These are phyloP conservation scores for Cenchrus americanus DNA, from an alignment of 176 grass and related monocot species.

Conservation along the genomic window DNA sequence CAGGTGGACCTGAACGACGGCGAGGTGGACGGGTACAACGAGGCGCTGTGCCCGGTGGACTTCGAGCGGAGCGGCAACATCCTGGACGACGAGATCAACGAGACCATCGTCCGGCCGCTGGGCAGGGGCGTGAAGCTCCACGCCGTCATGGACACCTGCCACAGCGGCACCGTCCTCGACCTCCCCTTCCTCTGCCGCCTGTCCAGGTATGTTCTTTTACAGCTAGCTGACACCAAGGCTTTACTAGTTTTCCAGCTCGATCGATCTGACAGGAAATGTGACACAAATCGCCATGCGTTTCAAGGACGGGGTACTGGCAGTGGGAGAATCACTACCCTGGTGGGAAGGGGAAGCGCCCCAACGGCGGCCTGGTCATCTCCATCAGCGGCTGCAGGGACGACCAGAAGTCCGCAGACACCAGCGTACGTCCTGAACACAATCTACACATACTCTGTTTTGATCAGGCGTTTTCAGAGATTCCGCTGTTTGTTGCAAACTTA, in stretches of 20 bases:
- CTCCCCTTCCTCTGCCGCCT: slow-evolving; percentile 85
- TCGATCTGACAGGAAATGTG: background rate
- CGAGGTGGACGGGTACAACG: slow-evolving; percentile 83
- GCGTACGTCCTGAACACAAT: slow-evolving; percentile 5
- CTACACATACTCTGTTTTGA: background rate
- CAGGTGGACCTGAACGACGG: slow-evolving; percentile 64
- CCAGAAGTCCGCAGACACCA: slow-evolving; percentile 48
- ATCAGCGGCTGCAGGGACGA: slow-evolving; percentile 71
- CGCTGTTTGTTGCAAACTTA: background rate
- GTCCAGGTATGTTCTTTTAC: slow-evolving; percentile 40
- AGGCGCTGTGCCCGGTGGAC: slow-evolving; percentile 84
- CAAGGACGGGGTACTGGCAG: slow-evolving; percentile 72
- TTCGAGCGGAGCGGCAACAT: slow-evolving; percentile 63
- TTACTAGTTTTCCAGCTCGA: too few species aligned
- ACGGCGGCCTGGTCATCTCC: slow-evolving; percentile 76
- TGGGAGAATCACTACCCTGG: slow-evolving; percentile 71
- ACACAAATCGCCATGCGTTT: background rate
- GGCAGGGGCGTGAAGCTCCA: slow-evolving; percentile 76
- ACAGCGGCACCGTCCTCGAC: slow-evolving; percentile 86
- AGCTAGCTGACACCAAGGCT: too few species aligned
- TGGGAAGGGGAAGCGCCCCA: slow-evolving; percentile 43
- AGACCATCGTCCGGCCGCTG: slow-evolving; percentile 61
- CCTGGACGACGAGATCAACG: slow-evolving; percentile 72
- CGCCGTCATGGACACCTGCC: slow-evolving; percentile 85
- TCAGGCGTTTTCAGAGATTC: background rate